phyloP scores from a whole-genome alignment of 2,329 filamentous ascomycete species.

The Verticillium klebahnii region DNA sequence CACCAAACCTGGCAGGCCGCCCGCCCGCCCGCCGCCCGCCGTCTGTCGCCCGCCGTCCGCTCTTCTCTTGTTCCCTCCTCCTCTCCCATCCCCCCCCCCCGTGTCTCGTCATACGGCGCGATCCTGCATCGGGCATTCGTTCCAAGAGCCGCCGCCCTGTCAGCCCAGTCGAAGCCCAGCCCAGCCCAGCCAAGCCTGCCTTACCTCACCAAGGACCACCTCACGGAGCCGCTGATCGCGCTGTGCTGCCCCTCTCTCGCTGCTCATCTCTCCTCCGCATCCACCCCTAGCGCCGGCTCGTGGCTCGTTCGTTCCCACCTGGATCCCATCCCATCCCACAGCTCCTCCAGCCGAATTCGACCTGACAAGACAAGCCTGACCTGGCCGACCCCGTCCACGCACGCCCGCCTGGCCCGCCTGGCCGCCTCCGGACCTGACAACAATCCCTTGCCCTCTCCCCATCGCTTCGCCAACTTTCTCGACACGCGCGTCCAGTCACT shows the following conservation, averaged over 20 bases:
- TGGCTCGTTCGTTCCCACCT: not conserved
- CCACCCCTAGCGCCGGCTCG: constrained; percentile 1
- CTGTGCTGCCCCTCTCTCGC: not conserved
- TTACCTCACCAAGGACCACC: not conserved
- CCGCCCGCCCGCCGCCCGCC: not conserved
- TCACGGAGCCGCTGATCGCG: constrained; percentile 1
- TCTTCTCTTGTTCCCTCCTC: not conserved
- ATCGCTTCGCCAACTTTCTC: not conserved
- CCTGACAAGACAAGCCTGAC: not conserved
- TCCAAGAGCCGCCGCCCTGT: not conserved
- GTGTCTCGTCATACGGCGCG: not conserved
- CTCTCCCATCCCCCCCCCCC: not conserved
- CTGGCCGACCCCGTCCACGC: not conserved
- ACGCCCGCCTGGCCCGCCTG: not conserved
- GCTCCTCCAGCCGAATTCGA: constrained; percentile 2
- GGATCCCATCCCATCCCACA: not conserved
- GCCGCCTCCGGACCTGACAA: not conserved
- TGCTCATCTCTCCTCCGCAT: not conserved
- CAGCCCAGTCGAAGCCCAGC: not conserved
- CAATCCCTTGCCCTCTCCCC: not conserved
- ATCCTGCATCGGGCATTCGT: not conserved
- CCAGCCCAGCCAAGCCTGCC: not conserved
- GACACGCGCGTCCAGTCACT: not conserved
- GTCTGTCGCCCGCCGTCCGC: not conserved
- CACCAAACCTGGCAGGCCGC: not conserved